phyloP scores from a whole-genome alignment of 192 early-diverging fungal species.

The Coemansia sp. region DNA sequence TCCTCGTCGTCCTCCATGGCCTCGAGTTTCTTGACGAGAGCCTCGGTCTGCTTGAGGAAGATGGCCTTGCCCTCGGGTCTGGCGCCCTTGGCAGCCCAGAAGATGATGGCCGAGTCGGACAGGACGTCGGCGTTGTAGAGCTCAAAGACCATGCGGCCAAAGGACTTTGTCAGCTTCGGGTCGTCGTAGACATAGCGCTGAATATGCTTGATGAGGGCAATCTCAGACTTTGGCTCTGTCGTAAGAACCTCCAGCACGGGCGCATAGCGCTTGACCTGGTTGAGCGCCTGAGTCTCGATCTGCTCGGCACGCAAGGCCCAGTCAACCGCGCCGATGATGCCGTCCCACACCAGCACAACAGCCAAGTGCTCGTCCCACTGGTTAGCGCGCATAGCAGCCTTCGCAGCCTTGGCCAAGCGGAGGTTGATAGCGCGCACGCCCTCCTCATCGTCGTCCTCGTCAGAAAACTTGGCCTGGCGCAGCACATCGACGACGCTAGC shows the following conservation, averaged over 20 bases:
- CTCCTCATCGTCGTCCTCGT: conserved; percentile 26
- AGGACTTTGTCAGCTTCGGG: conserved; percentile 83
- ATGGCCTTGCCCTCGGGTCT: conserved; percentile 82
- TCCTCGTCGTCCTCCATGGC: conserved; percentile 71
- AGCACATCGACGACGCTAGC: conserved; percentile 61
- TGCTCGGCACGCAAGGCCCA: conserved; percentile 80
- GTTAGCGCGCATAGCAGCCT: conserved; percentile 34
- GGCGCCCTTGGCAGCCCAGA: conserved; percentile 92
- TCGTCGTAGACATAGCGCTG: conserved; percentile 88
- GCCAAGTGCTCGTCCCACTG: conserved; percentile 76
- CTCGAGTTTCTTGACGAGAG: conserved; percentile 80
- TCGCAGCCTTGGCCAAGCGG: conserved; percentile 19
- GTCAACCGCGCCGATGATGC: conserved; percentile 75
- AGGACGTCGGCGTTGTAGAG: conserved; percentile 91
- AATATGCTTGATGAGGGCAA: conserved; percentile 79
- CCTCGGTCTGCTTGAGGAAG: conserved; percentile 92
- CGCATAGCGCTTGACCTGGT: conserved; percentile 66
- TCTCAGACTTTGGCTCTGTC: conserved; percentile 61
- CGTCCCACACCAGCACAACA: conserved; percentile 77
- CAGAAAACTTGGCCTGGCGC: conserved; percentile 32
- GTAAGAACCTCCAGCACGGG: conserved; percentile 73
- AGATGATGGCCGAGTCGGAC: conserved; percentile 87
- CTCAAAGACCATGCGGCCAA: conserved; percentile 73
- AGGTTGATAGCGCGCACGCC: conserved; percentile 22
- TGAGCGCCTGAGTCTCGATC: conserved; percentile 70